phyloP scores from a whole-genome alignment of 805 yeast genomes.

The Pichia thaimueangensis region DNA sequence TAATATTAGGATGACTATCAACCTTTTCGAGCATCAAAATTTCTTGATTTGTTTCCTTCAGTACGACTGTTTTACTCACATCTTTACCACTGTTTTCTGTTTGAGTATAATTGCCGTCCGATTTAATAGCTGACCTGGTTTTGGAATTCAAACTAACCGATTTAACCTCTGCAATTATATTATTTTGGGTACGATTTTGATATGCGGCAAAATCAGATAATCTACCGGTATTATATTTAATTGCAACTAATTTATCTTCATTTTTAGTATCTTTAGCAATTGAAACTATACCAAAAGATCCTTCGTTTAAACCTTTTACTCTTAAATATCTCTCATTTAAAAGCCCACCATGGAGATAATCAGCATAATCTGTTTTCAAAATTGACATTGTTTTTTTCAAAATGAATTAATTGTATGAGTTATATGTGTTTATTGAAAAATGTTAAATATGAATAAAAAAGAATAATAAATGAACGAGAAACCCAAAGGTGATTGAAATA shows the following conservation, averaged over 20 bases:
- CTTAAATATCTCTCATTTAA: slow-evolving; percentile 60
- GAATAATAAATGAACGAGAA: too few relatives aligned
- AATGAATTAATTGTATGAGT: too few relatives aligned
- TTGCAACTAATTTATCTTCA: slow-evolving; percentile 57
- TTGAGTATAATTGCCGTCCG: slow-evolving; percentile 12
- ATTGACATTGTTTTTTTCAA: slow-evolving; percentile 3
- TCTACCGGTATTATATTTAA: slow-evolving; percentile 71
- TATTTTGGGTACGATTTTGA: slow-evolving; percentile 13
- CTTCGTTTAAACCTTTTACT: slow-evolving; percentile 75
- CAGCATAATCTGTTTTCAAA: slow-evolving; percentile 18
- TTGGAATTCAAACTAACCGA: slow-evolving; percentile 15
- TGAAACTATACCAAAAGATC: slow-evolving; percentile 89
- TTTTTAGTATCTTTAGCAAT: slow-evolving; percentile 65
- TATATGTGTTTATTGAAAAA: not conserved
- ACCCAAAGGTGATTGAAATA: too few relatives aligned
- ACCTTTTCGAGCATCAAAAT: slow-evolving; percentile 57
- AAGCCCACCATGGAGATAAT: slow-evolving; percentile 34
- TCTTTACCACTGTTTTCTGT: slow-evolving; percentile 11
- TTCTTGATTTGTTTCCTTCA: slow-evolving; percentile 61
- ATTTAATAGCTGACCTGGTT: slow-evolving; percentile 10
- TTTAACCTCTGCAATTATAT: slow-evolving; percentile 4
- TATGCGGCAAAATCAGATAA: slow-evolving; percentile 35
- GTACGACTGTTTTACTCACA: slow-evolving; percentile 31
- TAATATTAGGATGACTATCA: slow-evolving; percentile 47
- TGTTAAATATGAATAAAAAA: not conserved